Percentiles rank a stretch among this genome's conserved stretches.
Evolutionary conservation across 139 green algal genomes (phyloP).

Genomic region (Gonium pectorale): DNA sequence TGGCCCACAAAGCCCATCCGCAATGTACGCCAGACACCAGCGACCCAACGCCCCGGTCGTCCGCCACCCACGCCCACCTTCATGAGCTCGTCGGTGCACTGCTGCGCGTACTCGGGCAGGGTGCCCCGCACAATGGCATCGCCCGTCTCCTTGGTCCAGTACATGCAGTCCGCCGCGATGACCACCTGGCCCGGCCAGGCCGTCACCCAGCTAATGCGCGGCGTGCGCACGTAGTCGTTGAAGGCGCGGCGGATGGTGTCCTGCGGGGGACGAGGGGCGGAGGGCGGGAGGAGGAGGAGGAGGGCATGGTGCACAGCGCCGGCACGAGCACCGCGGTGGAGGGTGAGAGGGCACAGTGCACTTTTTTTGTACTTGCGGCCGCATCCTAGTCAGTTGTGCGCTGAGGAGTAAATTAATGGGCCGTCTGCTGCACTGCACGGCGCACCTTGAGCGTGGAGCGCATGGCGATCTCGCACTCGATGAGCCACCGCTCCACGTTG

Average conservation of each 20-base stretch:
- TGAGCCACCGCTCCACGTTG: slow-evolving; percentile 87
- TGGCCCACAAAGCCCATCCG: too few species aligned
- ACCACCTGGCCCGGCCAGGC: slow-evolving; percentile 78
- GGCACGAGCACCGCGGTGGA: background rate
- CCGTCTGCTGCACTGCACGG: background rate
- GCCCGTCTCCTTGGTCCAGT: slow-evolving; percentile 79
- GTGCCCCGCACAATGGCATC: slow-evolving; percentile 64
- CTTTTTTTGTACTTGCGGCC: background rate
- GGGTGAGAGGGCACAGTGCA: background rate
- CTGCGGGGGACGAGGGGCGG: background rate
- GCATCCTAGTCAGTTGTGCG: too few species aligned
- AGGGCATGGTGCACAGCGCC: background rate
- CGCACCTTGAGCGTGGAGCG: slow-evolving; percentile 65
- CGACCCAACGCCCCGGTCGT: too few species aligned
- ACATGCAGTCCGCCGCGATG: slow-evolving; percentile 79
- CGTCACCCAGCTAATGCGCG: slow-evolving; percentile 63
- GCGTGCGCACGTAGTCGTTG: slow-evolving; percentile 68
- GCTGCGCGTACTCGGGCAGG: slow-evolving; percentile 69
- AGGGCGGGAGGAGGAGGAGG: too few species aligned
- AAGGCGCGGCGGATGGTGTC: slow-evolving; percentile 56
- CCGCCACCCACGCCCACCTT: slow-evolving; percentile 50
- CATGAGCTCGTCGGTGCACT: slow-evolving; percentile 78
- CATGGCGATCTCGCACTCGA: slow-evolving; percentile 83
- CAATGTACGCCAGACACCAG: too few species aligned
- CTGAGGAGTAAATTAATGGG: too few species aligned